Evolutionary conservation across 805 yeast genomes (phyloP), one percentile per base, ranked within the genome.

Genomic region (Barnettozyma californica): DNA sequence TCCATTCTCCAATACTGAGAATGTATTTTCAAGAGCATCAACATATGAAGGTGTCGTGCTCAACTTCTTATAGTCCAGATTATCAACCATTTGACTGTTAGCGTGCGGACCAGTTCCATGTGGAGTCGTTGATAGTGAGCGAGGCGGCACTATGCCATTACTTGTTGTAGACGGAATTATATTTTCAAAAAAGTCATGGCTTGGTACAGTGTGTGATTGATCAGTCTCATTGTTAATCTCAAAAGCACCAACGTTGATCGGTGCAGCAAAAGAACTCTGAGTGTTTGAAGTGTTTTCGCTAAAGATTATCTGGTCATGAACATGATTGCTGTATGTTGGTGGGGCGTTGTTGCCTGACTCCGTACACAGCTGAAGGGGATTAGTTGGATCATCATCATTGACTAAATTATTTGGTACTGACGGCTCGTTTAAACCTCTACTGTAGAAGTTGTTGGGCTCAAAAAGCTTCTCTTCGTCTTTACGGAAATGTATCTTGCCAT

Each of bases 31-130:
- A 54, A 87, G 63, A 0, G 96, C 95, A 37, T 87, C 82, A 5
- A 70, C 73, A 64, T 89, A 89, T 0, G 91, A 77, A 0, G 96
- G 96, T 9, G 87, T 94, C 35, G 77, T 68, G 7, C 84, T 79
- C 46, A 85, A 55, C 2, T 69, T 59, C 6, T 63, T 63, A 14
- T 67, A 55, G 36, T 73, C 70, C 54, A 66, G 53, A 9, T 51
- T 57, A 11, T 50, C 53, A 14, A 41, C n/a, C 41, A 45, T 33
- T 44, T 49, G 35, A 43, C 50, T 20, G 37, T 36, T 16, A 38
- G 52, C 51, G 46, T 34, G 21, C 25, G 35, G 26, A n/a, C 7
- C 41, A 5, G 31, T 19, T 13, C 20, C 41, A 11, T 29, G 10
- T 5, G 41, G 46, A 3, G 46, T 43, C 10, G 38, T 18, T 25